These are phyloP conservation scores for Fusarium clavum DNA, from an alignment of 2,329 filamentous ascomycete species.

Conservation along the genomic window DNA sequence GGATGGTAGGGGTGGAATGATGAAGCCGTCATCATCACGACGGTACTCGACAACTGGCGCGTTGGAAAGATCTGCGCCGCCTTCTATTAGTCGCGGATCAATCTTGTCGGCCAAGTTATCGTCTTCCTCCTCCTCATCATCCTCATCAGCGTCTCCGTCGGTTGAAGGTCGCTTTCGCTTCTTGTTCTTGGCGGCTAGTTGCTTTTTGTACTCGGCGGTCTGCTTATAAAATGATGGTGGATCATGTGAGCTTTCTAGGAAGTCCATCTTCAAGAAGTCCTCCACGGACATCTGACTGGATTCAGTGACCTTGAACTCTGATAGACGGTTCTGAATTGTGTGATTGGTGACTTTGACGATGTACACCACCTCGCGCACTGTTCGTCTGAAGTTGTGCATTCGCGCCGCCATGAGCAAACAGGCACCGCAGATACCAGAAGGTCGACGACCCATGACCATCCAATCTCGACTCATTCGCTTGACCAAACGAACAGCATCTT, in stretches of 20 bases:
- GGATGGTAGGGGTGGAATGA: slow-evolving; percentile 66
- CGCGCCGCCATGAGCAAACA: slow-evolving; percentile 94
- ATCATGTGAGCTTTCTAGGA: slow-evolving; percentile 79
- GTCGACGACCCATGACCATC: slow-evolving; percentile 95
- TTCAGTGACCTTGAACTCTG: slow-evolving; percentile 90
- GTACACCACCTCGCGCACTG: slow-evolving; percentile 94
- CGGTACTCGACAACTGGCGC: slow-evolving; percentile 55
- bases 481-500: slow-evolving; percentile 87
- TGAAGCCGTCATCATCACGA: slow-evolving; percentile 75
- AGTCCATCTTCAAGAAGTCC: slow-evolving; percentile 80
- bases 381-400: slow-evolving; percentile 98
- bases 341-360: slow-evolving; percentile 96
- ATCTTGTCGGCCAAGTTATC: slow-evolving; percentile 19
- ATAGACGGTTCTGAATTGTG: slow-evolving; percentile 89
- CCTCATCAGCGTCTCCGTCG: slow-evolving; percentile 40
- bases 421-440: slow-evolving; percentile 93
- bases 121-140: slow-evolving; percentile 26
- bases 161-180: slow-evolving; percentile 59
- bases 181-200: slow-evolving; percentile 60
- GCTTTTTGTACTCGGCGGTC: slow-evolving; percentile 68
- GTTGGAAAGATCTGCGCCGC: slow-evolving; percentile 52
- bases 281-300: slow-evolving; percentile 88
- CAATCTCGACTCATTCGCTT: slow-evolving; percentile 96
- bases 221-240: slow-evolving; percentile 85
- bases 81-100: slow-evolving; percentile 40